Conservation (phyloP, 495 filamentous ascomycete species). For the Tuber microsphaerosporum region DNA sequence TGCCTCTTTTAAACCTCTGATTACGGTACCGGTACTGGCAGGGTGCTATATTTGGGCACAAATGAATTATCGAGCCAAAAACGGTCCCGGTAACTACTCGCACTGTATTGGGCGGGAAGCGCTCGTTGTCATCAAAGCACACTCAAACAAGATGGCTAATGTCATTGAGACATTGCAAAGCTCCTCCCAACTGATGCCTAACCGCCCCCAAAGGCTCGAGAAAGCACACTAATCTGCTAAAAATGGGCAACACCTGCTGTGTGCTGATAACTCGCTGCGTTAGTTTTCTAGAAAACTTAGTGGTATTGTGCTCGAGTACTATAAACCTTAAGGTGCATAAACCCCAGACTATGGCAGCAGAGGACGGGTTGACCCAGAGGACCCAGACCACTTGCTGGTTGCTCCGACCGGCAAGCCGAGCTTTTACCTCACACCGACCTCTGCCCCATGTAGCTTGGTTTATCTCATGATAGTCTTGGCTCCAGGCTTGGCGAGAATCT, state of each 20-base stretch:
- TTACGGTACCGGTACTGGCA: no score
- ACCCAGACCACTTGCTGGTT: background rate
- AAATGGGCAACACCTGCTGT: background rate
- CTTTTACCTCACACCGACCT: background rate
- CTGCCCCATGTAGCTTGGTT: background rate
- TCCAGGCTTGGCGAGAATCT: background rate
- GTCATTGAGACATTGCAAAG: no score
- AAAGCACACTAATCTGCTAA: background rate
- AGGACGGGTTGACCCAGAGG: background rate
- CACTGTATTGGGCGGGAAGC: no score
- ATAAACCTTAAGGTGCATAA: background rate
- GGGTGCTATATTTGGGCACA: no score
- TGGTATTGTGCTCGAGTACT: no score
- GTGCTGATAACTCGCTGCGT: background rate
- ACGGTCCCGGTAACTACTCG: no score
- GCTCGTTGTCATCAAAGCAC: no score
- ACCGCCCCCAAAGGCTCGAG: no score
- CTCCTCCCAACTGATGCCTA: no score
- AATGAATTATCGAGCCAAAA: no score
- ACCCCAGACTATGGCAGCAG: background rate
- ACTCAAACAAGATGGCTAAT: no score
- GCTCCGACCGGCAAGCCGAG: background rate
- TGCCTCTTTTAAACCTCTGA: no score
- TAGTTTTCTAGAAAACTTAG: background rate
- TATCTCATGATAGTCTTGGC: background rate